A percentile compares a stretch with the other conserved stretches of the same genome.
These are phyloP conservation scores for Bolboschoenus planiculmis DNA, from an alignment of 176 grass and related monocot genomes.

Conservation along the genomic window DNA sequence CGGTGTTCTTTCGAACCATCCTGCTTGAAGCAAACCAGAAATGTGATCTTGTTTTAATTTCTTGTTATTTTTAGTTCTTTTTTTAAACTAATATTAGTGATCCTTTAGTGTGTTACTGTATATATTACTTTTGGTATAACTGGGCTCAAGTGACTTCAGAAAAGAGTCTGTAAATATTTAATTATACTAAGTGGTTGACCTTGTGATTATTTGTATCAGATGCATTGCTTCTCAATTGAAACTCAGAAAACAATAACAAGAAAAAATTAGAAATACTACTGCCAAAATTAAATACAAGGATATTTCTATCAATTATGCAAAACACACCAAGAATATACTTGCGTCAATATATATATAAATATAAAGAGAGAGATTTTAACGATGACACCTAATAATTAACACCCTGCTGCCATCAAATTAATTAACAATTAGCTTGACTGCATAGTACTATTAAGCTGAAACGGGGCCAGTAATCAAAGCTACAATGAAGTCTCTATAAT, in stretches of 20 bases:
- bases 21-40: neutral
- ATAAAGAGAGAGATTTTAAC: no score
- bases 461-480: conserved; percentile 31
- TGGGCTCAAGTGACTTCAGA: neutral
- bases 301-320: neutral
- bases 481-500: conserved; percentile 75
- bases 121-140: neutral
- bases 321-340: conserved; percentile 13
- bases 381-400: conserved; percentile 19
- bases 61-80: neutral
- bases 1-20: neutral
- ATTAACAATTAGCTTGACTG: neutral
- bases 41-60: neutral
- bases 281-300: neutral
- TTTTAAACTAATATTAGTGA: neutral
- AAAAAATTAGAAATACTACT: neutral
- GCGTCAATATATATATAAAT: neutral
- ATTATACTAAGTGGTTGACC: neutral
- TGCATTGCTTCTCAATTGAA: neutral
- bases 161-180: neutral
- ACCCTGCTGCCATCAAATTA: conserved; percentile 5
- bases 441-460: conserved; percentile 17
- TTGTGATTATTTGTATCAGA: neutral
- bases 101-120: neutral
- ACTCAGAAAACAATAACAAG: neutral